Evolutionary conservation across 176 grass and related monocot species (phyloP), one percentile per base, ranked within the genome.

Genomic region (Bothriochloa decipiens): DNA sequence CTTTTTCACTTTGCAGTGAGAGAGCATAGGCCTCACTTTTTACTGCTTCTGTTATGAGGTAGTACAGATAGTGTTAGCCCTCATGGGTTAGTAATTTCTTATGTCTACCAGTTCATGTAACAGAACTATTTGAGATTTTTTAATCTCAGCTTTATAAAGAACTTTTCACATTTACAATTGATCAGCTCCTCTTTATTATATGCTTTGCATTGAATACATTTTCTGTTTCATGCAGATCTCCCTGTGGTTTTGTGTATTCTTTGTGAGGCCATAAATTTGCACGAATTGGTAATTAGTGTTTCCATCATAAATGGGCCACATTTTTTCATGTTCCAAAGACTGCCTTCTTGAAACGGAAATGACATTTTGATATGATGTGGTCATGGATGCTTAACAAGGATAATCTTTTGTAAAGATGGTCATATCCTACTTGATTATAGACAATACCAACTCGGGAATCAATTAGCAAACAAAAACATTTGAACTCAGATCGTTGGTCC

Each of bases 401-500:
- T 88, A 83, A 73, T 72, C 16, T 88, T 63, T 49, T 29, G 11
- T 58, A 68, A 52, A 70, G 15, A 58, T 3, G 28, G n/a, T 26
- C 66, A 78, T 79, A 36, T 45, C 61, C 47, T 22, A 62, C 40
- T 18, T 27, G 64, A 20, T 69, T 66, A 50, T 72, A 40, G 20
- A 72, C 53, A 82, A 87, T 12, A 63, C 23, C 43, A 49, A 69
- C 53, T 58, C 5, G 15, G 73, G 40, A 27, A 81, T 82, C 71
- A 6, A 6, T 71, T 71, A 70, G 68, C 81, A 86, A 65, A 82
- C 72, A 55, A 73, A 61, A 65, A 26, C 27, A 82, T 55, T 7
- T 55, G 50, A 20, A 55, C 50, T 55, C 50, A 55, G 17, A 17
- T 55, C 17, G 0, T 52, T 52, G 49, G 18, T 55, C 50, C 50